A percentile compares a stretch with the other conserved stretches of the same genome.
These are phyloP conservation scores for Colletotrichum costaricense DNA, from an alignment of 2,329 filamentous ascomycete species.

Conservation along the genomic window DNA sequence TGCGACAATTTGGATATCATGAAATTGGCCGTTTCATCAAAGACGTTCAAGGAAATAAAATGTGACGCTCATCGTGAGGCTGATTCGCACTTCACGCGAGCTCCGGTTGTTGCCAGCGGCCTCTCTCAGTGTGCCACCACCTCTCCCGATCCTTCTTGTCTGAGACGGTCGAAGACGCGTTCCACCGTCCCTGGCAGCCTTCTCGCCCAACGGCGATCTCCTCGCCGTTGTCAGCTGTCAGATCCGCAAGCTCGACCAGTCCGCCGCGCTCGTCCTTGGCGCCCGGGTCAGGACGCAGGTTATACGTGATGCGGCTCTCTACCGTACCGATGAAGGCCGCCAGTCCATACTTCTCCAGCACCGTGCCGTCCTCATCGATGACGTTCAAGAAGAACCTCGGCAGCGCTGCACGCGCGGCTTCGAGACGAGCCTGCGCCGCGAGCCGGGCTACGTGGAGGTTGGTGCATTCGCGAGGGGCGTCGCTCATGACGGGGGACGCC, in stretches of 20 bases:
- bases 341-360: constrained; percentile 65
- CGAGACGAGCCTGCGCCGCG: constrained; percentile 73
- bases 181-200: constrained; percentile 61
- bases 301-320: constrained; percentile 69
- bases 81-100: constrained; percentile 18
- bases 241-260: constrained; percentile 62
- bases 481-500: constrained; percentile 39
- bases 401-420: constrained; percentile 61
- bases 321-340: constrained; percentile 72
- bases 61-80: too few species aligned
- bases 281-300: constrained; percentile 67
- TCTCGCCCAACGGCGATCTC: constrained; percentile 53
- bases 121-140: constrained; percentile 64
- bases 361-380: constrained; percentile 60
- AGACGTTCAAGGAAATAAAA: neutral
- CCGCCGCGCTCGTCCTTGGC: constrained; percentile 67
- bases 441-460: constrained; percentile 65
- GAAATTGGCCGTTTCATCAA: neutral
- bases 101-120: constrained; percentile 51
- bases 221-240: constrained; percentile 57
- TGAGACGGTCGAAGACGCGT: constrained; percentile 47
- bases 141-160: constrained; percentile 61
- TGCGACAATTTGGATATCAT: constrained; percentile 25
- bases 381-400: constrained; percentile 71
- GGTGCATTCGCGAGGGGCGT: constrained; percentile 48